These are phyloP conservation scores for Emericellopsis terricola DNA, from an alignment of 495 filamentous ascomycete species.

Conservation along the genomic window DNA sequence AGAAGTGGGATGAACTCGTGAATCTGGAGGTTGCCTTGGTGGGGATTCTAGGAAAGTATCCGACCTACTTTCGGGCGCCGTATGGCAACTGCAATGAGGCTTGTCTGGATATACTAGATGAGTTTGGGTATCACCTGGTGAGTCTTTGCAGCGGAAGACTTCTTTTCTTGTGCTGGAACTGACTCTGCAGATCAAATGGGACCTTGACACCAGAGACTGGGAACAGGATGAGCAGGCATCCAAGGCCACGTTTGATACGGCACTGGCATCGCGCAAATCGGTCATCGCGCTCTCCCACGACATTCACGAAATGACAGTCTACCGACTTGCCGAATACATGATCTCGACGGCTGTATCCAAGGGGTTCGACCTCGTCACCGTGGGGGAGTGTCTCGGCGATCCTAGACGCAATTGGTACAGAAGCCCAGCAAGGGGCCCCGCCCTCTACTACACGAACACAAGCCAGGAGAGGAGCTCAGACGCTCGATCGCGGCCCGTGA, in stretches of 20 bases:
- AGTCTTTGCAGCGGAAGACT: too few relatives aligned
- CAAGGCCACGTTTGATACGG: constrained; percentile 37
- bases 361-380: constrained; percentile 24
- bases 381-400: constrained; percentile 19
- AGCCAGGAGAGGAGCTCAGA: too few relatives aligned
- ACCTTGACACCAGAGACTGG: constrained; percentile 56
- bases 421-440: too few relatives aligned
- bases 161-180: too few relatives aligned
- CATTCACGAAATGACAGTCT: constrained; percentile 44
- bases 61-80: constrained; percentile 61
- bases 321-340: constrained; percentile 44
- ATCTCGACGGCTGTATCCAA: too few relatives aligned
- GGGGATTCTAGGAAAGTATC: constrained; percentile 46
- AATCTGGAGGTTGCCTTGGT: constrained; percentile 52
- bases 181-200: too few relatives aligned
- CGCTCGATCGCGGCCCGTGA: too few relatives aligned
- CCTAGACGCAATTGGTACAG: constrained; percentile 26
- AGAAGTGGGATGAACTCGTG: too few relatives aligned
- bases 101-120: constrained; percentile 23
- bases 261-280: constrained; percentile 17
- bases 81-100: constrained; percentile 38
- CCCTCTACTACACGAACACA: too few relatives aligned
- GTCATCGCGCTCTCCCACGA: constrained; percentile 39
- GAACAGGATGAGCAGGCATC: constrained; percentile 28
- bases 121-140: constrained; percentile 45